phyloP scores from a whole-genome alignment of 192 early-diverging fungal genomes.

The Podila horticola region DNA sequence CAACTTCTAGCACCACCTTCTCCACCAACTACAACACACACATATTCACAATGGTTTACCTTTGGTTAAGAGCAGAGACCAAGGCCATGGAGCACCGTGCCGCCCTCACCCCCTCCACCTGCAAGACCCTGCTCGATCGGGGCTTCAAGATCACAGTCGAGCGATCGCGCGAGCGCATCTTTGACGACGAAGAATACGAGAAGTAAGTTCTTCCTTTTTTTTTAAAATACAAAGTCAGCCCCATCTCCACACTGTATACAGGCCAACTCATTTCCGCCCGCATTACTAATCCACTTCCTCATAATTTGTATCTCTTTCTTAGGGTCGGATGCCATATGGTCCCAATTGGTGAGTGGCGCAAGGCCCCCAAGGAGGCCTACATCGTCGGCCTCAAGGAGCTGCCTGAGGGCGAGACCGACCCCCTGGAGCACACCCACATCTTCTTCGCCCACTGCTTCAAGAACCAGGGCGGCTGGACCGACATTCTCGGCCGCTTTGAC shows the following conservation, averaged over 20 bases:
- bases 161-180: conserved; percentile 82
- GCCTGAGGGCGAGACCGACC: conserved; percentile 90
- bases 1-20: background rate
- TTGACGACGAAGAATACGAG: conserved; percentile 89
- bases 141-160: conserved; percentile 95
- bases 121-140: conserved; percentile 80
- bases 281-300: background rate
- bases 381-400: conserved; percentile 98
- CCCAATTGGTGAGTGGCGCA: conserved; percentile 83
- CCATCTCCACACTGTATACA: conserved; percentile 7
- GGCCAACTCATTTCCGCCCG: background rate
- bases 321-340: conserved; percentile 87
- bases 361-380: conserved; percentile 90
- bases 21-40: conserved; percentile 1
- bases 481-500: conserved; percentile 87
- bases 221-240: background rate
- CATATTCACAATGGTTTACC: conserved; percentile 58
- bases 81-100: conserved; percentile 97
- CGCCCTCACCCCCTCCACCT: conserved; percentile 87
- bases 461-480: conserved; percentile 93
- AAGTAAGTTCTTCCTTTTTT: conserved; percentile 54
- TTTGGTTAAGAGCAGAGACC: conserved; percentile 98
- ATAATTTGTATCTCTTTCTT: background rate
- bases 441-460: conserved; percentile 99
- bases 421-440: conserved; percentile 93